Evolutionary conservation across 2,329 filamentous ascomycete genomes (phyloP).

Genomic region (Colletotrichum tropicicola): DNA sequence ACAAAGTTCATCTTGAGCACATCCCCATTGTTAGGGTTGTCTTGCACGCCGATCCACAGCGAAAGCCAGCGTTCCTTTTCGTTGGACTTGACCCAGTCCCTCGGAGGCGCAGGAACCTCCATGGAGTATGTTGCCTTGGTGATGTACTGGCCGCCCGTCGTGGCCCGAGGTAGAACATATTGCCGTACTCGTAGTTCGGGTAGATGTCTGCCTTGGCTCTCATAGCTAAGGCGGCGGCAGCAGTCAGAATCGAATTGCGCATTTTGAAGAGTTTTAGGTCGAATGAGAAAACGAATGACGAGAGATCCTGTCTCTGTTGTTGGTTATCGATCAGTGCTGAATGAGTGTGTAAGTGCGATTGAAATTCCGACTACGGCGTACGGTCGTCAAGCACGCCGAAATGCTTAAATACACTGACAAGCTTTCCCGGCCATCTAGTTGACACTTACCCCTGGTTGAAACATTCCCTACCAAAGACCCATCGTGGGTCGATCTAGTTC

Average conservation of each 20-base stretch:
- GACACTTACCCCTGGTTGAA: background rate
- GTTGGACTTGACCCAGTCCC: slow-evolving; percentile 13
- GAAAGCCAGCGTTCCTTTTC: slow-evolving; percentile 12
- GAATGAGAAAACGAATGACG: background rate
- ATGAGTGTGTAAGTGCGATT: too few species aligned
- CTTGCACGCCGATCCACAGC: slow-evolving; percentile 11
- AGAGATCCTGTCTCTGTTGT: slow-evolving; percentile 7
- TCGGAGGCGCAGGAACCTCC: slow-evolving; percentile 12
- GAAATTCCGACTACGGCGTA: background rate
- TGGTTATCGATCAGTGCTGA: too few species aligned
- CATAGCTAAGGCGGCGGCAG: background rate
- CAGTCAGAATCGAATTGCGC: slow-evolving; percentile 1
- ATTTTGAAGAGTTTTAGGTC: background rate
- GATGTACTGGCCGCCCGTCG: slow-evolving; percentile 15
- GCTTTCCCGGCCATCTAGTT: background rate
- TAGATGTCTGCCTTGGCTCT: slow-evolving; percentile 13
- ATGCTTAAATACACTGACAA: background rate
- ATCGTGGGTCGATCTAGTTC: background rate
- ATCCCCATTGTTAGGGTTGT: slow-evolving; percentile 11
- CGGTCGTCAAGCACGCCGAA: background rate
- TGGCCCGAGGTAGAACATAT: slow-evolving; percentile 23
- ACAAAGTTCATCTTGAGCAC: slow-evolving; percentile 18
- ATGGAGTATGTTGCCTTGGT: slow-evolving; percentile 33
- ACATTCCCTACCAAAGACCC: background rate
- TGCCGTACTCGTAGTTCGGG: slow-evolving; percentile 15